Conservation (phyloP, 2,329 filamentous ascomycete genomes). For the Proliferodiscus dingleyae region DNA sequence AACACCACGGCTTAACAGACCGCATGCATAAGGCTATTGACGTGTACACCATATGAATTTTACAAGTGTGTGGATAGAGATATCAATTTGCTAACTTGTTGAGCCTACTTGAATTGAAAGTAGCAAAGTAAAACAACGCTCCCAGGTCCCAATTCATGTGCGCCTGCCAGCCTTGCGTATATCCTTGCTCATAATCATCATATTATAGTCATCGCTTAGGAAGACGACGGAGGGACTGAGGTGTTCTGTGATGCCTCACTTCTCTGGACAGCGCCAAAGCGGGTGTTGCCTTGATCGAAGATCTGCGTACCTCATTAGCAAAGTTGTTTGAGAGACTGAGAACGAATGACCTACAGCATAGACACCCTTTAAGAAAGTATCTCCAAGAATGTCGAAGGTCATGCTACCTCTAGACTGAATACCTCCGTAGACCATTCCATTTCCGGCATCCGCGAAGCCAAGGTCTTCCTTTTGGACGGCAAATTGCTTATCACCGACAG, state of each 20-base stretch:
- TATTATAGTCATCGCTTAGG: conserved; percentile 8
- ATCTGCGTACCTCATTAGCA: conserved; percentile 35
- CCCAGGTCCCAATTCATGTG: neutral
- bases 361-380: conserved; percentile 53
- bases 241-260: conserved; percentile 28
- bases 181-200: neutral
- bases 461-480: conserved; percentile 54
- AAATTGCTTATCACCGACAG: conserved; percentile 56
- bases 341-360: conserved; percentile 45
- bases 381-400: conserved; percentile 54
- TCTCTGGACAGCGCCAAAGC: conserved; percentile 52
- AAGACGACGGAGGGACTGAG: conserved; percentile 18
- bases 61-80: too few species aligned
- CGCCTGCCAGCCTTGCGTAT: neutral
- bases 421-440: conserved; percentile 52
- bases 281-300: conserved; percentile 53
- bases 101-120: neutral
- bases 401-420: conserved; percentile 53
- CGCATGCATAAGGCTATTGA: too few species aligned
- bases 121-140: neutral
- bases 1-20: too few species aligned
- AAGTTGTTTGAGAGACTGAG: conserved; percentile 8
- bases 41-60: too few species aligned
- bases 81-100: neutral
- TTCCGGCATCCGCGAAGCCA: conserved; percentile 48